Evolutionary conservation across 2,329 filamentous ascomycete species (phyloP).

Genomic region (Tolypocladium amazonense): DNA sequence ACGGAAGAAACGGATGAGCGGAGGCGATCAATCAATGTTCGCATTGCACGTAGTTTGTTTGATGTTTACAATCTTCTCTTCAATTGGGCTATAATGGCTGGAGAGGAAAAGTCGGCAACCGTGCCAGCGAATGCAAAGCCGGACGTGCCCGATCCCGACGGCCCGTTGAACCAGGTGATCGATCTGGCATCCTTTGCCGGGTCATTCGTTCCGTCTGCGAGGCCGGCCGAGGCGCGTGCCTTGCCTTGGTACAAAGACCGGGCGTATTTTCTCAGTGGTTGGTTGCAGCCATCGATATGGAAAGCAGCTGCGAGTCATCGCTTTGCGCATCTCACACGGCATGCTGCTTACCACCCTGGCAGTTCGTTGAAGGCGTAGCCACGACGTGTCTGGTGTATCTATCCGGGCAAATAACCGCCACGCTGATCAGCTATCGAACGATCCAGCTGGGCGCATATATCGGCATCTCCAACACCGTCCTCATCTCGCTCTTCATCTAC

Average conservation of each 20-base stretch:
- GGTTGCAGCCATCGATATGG: slow-evolving; percentile 14
- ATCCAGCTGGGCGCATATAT: slow-evolving; percentile 17
- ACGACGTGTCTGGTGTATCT: slow-evolving; percentile 18
- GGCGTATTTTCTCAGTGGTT: slow-evolving; percentile 13
- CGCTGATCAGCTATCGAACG: slow-evolving; percentile 16
- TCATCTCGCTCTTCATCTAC: slow-evolving; percentile 37
- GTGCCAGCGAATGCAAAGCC: not conserved
- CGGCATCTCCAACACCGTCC: slow-evolving; percentile 25
- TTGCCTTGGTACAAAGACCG: slow-evolving; percentile 14
- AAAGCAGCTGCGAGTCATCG: slow-evolving; percentile 11
- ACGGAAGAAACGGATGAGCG: no score
- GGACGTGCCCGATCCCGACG: not conserved
- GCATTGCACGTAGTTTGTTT: not conserved
- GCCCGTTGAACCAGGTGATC: not conserved
- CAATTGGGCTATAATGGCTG: not conserved
- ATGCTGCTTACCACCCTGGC: not conserved
- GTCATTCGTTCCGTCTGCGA: not conserved
- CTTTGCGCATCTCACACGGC: not conserved
- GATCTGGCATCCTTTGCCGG: not conserved
- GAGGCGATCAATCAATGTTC: not conserved
- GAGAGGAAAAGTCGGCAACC: not conserved
- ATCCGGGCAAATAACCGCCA: slow-evolving; percentile 18
- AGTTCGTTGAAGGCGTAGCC: slow-evolving; percentile 20
- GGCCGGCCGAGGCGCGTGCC: not conserved
- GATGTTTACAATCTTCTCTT: not conserved